A percentile compares a stretch with the other conserved stretches of the same genome.
Conservation (phyloP, 1,139 yeast species). For the Geotrichum reessii region DNA sequence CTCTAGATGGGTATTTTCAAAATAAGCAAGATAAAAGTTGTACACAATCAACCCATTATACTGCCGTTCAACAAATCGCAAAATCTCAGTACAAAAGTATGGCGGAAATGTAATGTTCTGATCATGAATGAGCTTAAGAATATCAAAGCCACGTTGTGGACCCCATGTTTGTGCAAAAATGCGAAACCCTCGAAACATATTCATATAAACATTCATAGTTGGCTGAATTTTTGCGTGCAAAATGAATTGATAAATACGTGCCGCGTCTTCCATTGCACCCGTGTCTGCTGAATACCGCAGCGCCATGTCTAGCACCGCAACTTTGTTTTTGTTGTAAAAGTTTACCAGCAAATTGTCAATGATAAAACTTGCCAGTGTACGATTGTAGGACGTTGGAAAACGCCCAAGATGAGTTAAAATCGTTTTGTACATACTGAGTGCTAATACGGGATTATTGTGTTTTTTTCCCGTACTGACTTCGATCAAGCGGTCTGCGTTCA, state of each 20-base stretch:
- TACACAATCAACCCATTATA: slow-evolving; percentile 23
- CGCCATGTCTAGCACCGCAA: slow-evolving; percentile 19
- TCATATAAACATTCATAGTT: slow-evolving; percentile 18
- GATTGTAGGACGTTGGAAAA: background rate
- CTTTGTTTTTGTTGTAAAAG: slow-evolving; percentile 18
- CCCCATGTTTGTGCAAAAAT: slow-evolving; percentile 18
- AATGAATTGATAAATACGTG: slow-evolving; percentile 25
- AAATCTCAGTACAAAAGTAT: slow-evolving; percentile 23
- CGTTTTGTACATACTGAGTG: slow-evolving; percentile 5
- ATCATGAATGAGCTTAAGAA: slow-evolving; percentile 20
- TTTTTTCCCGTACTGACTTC: slow-evolving; percentile 9
- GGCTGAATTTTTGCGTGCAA: slow-evolving; percentile 22
- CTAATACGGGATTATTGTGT: slow-evolving; percentile 4
- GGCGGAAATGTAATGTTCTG: slow-evolving; percentile 18
- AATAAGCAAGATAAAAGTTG: slow-evolving; percentile 21
- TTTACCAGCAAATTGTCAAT: slow-evolving; percentile 20
- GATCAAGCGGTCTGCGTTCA: slow-evolving; percentile 22
- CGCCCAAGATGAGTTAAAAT: slow-evolving; percentile 11
- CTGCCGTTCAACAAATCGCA: slow-evolving; percentile 22
- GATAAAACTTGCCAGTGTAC: slow-evolving; percentile 11
- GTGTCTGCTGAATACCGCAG: slow-evolving; percentile 25
- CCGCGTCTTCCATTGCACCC: slow-evolving; percentile 26
- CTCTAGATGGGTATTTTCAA: slow-evolving; percentile 11
- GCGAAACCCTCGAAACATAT: slow-evolving; percentile 27
- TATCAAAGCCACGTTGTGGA: slow-evolving; percentile 26